Percentiles rank a stretch among this genome's conserved stretches.
These are phyloP conservation scores for Aspergillus melleus DNA, from an alignment of 2,329 filamentous ascomycete species.

Conservation along the genomic window DNA sequence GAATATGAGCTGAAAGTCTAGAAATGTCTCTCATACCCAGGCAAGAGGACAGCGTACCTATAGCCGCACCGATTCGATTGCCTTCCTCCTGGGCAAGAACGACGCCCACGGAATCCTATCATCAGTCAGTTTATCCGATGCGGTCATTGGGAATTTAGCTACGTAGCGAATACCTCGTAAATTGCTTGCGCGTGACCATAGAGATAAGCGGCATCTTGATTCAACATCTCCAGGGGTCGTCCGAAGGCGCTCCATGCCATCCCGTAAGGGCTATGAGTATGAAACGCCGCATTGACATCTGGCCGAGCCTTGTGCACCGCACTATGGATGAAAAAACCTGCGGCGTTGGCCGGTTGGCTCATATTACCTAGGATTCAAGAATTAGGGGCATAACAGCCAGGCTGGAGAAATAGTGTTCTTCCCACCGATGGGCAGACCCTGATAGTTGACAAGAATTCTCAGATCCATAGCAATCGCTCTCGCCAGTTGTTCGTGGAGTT, in stretches of 20 bases:
- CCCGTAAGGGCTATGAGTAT: slow-evolving; percentile 49
- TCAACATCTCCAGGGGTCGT: slow-evolving; percentile 45
- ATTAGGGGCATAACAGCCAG: too few relatives aligned
- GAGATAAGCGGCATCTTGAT: slow-evolving; percentile 59
- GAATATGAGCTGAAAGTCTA: too few relatives aligned
- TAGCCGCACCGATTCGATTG: slow-evolving; percentile 60
- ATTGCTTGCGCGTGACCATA: slow-evolving; percentile 47
- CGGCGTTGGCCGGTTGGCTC: slow-evolving; percentile 42
- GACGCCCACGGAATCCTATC: slow-evolving; percentile 13
- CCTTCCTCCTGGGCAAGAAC: slow-evolving; percentile 66
- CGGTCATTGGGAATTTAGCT: too few relatives aligned
- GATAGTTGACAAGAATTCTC: slow-evolving; percentile 43
- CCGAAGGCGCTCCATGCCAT: slow-evolving; percentile 47
- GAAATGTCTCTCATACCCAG: too few relatives aligned
- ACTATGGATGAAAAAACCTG: slow-evolving; percentile 50
- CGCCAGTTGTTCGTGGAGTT: neutral
- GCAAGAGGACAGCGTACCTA: slow-evolving; percentile 46
- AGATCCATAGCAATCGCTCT: neutral
- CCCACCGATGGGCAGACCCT: slow-evolving; percentile 43
- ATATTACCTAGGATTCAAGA: slow-evolving; percentile 29
- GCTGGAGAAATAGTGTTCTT: too few relatives aligned
- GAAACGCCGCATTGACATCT: slow-evolving; percentile 48
- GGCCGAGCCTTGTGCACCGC: slow-evolving; percentile 56
- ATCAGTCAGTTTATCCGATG: too few relatives aligned
- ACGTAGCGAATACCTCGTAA: slow-evolving; percentile 2